Evolutionary conservation across 345 rosid species (phyloP).

Genomic region (Firmiana major): DNA sequence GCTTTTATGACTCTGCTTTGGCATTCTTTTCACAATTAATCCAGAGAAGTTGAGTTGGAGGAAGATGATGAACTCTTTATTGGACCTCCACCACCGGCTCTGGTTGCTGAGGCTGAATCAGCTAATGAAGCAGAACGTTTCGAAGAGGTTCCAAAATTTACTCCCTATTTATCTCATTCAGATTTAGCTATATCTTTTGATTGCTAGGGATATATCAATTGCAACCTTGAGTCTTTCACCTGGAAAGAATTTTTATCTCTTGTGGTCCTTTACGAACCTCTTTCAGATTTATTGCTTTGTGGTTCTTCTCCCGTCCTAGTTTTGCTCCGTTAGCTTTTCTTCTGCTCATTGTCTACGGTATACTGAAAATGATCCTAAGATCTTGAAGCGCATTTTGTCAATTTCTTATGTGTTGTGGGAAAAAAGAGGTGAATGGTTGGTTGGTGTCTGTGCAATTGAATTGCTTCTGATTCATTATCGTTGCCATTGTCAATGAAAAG

Average conservation of each 20-base stretch:
- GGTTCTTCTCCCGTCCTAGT: neutral
- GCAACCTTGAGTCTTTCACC: neutral
- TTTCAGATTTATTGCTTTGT: neutral
- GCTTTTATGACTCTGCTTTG: conserved; percentile 1
- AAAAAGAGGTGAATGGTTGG: neutral
- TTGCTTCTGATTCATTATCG: neutral
- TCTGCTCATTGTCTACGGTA: neutral
- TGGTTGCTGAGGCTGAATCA: conserved; percentile 87
- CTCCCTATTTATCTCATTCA: conserved; percentile 1
- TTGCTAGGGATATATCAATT: neutral
- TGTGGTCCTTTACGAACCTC: neutral
- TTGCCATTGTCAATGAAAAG: neutral
- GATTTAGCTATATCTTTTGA: conserved; percentile 1
- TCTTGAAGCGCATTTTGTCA: neutral
- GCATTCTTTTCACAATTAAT: conserved; percentile 18
- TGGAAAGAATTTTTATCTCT: neutral
- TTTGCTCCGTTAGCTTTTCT: neutral
- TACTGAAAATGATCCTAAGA: neutral
- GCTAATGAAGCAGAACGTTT: conserved; percentile 94
- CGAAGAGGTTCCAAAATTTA: conserved; percentile 63
- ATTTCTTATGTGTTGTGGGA: neutral
- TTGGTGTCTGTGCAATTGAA: neutral
- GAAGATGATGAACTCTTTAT: conserved; percentile 74
- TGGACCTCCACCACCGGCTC: conserved; percentile 88
- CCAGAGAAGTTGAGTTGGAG: conserved; percentile 80